A percentile compares a stretch with the other conserved stretches of the same genome.
phyloP scores from a whole-genome alignment of 129 eudicot genomes.

The Lactuca saligna region DNA sequence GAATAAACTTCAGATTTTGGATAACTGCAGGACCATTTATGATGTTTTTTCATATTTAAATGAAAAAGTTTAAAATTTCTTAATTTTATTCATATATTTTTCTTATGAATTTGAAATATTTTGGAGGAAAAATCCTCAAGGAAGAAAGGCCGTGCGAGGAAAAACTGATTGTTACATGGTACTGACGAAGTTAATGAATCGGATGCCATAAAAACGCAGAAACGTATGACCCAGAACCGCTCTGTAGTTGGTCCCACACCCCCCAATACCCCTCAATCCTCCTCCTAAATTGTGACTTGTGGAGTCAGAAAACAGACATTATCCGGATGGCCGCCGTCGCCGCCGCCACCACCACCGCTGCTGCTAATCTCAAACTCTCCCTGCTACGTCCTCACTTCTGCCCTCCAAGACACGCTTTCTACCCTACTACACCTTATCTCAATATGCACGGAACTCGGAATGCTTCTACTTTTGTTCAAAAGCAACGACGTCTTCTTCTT shows the following conservation, averaged over 20 bases:
- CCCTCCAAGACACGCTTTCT: background rate
- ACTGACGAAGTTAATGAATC: background rate
- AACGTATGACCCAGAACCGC: background rate
- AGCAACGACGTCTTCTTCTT: slow-evolving; percentile 21
- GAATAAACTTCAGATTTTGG: too few species aligned
- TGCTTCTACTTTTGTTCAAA: background rate
- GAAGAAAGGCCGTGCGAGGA: too few species aligned
- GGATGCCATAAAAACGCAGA: background rate
- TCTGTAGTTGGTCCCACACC: slow-evolving; percentile 10
- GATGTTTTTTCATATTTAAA: too few species aligned
- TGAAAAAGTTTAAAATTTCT: too few species aligned
- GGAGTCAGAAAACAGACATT: background rate
- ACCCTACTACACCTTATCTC: background rate
- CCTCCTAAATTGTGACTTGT: background rate
- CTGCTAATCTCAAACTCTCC: slow-evolving; percentile 2
- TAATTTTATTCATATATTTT: too few species aligned
- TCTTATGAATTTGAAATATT: background rate
- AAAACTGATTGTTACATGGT: background rate
- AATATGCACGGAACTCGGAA: background rate
- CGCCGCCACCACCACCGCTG: slow-evolving; percentile 4
- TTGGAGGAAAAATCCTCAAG: background rate
- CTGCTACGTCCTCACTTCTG: slow-evolving; percentile 8
- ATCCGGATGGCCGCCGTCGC: slow-evolving; percentile 25
- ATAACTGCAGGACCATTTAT: too few species aligned
- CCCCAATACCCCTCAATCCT: background rate